A percentile compares a stretch with the other conserved stretches of the same genome.
Evolutionary conservation across 805 yeast genomes (phyloP).

Genomic region (Tetrapisispora fleetii): DNA sequence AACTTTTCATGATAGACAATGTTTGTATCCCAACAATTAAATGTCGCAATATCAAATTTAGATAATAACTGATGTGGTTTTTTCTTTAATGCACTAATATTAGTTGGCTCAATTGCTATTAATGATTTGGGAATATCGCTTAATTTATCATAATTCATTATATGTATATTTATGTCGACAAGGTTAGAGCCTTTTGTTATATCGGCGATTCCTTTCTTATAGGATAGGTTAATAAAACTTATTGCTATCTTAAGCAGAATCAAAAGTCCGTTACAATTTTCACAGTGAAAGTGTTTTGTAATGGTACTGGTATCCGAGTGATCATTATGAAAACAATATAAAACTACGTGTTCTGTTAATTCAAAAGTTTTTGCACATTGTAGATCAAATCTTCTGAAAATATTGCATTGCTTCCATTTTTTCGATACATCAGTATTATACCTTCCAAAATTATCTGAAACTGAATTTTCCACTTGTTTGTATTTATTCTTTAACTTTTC

Average conservation of each 20-base stretch:
- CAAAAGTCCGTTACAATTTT: constrained; percentile 21
- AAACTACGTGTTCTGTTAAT: constrained; percentile 59
- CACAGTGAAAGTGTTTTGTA: constrained; percentile 11
- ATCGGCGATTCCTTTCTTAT: neutral
- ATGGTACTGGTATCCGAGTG: constrained; percentile 11
- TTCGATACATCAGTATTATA: neutral
- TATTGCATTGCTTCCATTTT: constrained; percentile 46
- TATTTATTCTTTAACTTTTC: neutral
- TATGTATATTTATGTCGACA: constrained; percentile 2
- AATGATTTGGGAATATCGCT: constrained; percentile 15
- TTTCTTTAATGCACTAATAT: constrained; percentile 7
- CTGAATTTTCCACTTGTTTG: neutral
- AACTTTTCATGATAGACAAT: constrained; percentile 62
- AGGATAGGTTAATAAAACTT: constrained; percentile 12
- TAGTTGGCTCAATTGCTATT: constrained; percentile 20
- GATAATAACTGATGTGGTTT: constrained; percentile 21
- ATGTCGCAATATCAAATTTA: constrained; percentile 33
- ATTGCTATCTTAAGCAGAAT: constrained; percentile 39
- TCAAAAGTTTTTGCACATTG: constrained; percentile 71
- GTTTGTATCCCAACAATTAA: constrained; percentile 59
- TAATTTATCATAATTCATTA: constrained; percentile 8
- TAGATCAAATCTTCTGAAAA: constrained; percentile 74
- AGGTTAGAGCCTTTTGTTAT: constrained; percentile 1
- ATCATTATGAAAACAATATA: constrained; percentile 52
- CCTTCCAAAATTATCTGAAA: neutral